Evolutionary conservation across 164 flowering plant genomes (phyloP).

Genomic region (Amborella trichopoda): DNA sequence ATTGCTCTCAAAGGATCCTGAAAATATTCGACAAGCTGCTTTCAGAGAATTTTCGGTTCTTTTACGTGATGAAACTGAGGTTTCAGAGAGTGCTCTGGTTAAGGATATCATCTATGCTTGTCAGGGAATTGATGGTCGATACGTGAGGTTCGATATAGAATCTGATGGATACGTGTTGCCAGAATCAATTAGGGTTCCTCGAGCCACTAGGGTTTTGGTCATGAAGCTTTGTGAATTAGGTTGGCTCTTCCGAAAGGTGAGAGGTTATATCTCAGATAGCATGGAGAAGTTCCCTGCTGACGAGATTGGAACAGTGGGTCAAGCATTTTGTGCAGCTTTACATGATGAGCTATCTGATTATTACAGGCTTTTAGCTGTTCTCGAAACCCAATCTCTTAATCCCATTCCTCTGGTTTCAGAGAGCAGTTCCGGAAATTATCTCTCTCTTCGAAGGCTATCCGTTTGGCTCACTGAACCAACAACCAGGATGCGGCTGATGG

Average conservation of each 20-base stretch:
- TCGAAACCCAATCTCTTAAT: slow-evolving; percentile 81
- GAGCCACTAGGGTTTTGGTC: slow-evolving; percentile 56
- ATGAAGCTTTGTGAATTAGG: slow-evolving; percentile 83
- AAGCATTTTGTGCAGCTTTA: slow-evolving; percentile 93
- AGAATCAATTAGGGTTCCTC: slow-evolving; percentile 46
- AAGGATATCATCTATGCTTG: slow-evolving; percentile 89
- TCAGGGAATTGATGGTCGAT: slow-evolving; percentile 92
- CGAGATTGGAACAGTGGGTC: slow-evolving; percentile 96
- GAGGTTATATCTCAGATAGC: slow-evolving; percentile 63
- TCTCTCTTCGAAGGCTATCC: slow-evolving; percentile 77
- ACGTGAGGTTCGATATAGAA: slow-evolving; percentile 46
- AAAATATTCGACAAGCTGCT: slow-evolving; percentile 64
- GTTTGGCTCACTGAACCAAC: slow-evolving; percentile 97
- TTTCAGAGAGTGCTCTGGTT: slow-evolving; percentile 75
- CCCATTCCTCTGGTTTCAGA: slow-evolving; percentile 80
- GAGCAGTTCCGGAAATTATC: slow-evolving; percentile 44
- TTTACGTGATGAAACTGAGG: slow-evolving; percentile 73
- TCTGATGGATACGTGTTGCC: slow-evolving; percentile 53
- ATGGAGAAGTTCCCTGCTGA: slow-evolving; percentile 75
- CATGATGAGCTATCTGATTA: slow-evolving; percentile 90
- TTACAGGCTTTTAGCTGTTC: slow-evolving; percentile 85
- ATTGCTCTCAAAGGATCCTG: slow-evolving; percentile 61
- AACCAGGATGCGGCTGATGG: slow-evolving; percentile 96
- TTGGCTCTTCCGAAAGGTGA: slow-evolving; percentile 85
- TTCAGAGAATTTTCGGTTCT: slow-evolving; percentile 56